These are phyloP conservation scores for Lachnellula hyalina DNA, from an alignment of 2,329 filamentous ascomycete species.

Conservation along the genomic window DNA sequence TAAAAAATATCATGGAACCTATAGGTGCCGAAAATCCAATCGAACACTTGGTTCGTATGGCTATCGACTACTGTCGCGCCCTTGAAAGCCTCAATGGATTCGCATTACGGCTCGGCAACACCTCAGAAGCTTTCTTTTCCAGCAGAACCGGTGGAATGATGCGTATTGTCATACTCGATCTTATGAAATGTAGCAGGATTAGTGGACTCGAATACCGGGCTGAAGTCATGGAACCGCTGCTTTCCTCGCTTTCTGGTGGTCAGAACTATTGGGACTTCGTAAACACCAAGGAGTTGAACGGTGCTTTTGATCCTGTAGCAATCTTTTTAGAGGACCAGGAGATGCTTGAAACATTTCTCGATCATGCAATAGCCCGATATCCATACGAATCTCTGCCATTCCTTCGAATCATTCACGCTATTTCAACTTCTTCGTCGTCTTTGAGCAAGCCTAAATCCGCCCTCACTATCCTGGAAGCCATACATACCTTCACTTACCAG, in stretches of 20 bases:
- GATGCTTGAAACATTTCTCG: slow-evolving; percentile 39
- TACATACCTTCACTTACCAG: slow-evolving; percentile 70
- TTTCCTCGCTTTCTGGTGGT: slow-evolving; percentile 27
- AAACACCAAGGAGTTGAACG: slow-evolving; percentile 16
- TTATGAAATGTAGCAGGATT: slow-evolving; percentile 27
- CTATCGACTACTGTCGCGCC: slow-evolving; percentile 40
- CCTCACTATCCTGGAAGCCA: slow-evolving; percentile 59
- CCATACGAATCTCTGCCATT: slow-evolving; percentile 83
- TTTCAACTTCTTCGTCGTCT: slow-evolving; percentile 46
- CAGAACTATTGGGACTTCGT: slow-evolving; percentile 30
- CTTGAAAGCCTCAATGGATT: slow-evolving; percentile 43
- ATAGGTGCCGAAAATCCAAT: slow-evolving; percentile 36
- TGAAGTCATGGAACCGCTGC: slow-evolving; percentile 30
- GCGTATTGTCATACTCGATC: slow-evolving; percentile 31
- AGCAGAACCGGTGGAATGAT: slow-evolving; percentile 33
- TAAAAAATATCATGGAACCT: slow-evolving; percentile 36
- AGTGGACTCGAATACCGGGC: slow-evolving; percentile 31
- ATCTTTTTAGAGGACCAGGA: slow-evolving; percentile 46
- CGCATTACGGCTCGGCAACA: slow-evolving; percentile 37
- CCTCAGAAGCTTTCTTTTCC: slow-evolving; percentile 34
- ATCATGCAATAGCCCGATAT: slow-evolving; percentile 67
- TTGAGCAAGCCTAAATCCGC: slow-evolving; percentile 42
- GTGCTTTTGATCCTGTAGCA: slow-evolving; percentile 34
- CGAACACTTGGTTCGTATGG: slow-evolving; percentile 40
- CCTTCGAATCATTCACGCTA: slow-evolving; percentile 61